These are phyloP conservation scores for Amanita thiersii DNA, from an alignment of 768 basidiomycete genomes.

Conservation along the genomic window DNA sequence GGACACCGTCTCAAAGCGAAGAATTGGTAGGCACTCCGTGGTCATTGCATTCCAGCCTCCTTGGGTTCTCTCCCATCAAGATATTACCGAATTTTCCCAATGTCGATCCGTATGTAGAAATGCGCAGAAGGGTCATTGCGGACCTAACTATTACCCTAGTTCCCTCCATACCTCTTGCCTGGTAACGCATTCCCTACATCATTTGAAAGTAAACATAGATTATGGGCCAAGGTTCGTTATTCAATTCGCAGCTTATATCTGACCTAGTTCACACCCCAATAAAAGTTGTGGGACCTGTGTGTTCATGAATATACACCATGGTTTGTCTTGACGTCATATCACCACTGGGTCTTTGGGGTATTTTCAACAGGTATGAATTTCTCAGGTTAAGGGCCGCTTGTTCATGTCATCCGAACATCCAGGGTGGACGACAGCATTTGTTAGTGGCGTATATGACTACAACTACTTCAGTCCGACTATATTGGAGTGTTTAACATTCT, in stretches of 20 bases:
- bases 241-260: background rate
- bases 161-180: slow-evolving; percentile 28
- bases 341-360: slow-evolving; percentile 53
- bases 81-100: slow-evolving; percentile 44
- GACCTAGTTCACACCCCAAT: background rate
- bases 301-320: slow-evolving; percentile 36
- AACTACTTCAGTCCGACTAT: slow-evolving; percentile 37
- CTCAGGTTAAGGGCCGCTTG: background rate
- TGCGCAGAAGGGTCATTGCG: slow-evolving; percentile 8
- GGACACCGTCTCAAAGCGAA: no score
- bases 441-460: slow-evolving; percentile 35
- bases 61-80: slow-evolving; percentile 46
- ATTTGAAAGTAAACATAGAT: slow-evolving; percentile 36
- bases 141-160: slow-evolving; percentile 19
- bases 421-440: slow-evolving; percentile 50
- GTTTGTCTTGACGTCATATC: slow-evolving; percentile 54
- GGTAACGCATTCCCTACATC: slow-evolving; percentile 24
- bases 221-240: slow-evolving; percentile 50
- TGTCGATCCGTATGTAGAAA: slow-evolving; percentile 28
- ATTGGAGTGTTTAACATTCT: slow-evolving; percentile 43
- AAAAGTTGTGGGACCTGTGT: slow-evolving; percentile 51
- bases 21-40: slow-evolving; percentile 25
- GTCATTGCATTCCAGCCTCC: slow-evolving; percentile 54
- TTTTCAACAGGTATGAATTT: slow-evolving; percentile 43
- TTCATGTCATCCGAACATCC: background rate